Evolutionary conservation across 345 rosid genomes (phyloP).

Genomic region (Populus euphratica): DNA sequence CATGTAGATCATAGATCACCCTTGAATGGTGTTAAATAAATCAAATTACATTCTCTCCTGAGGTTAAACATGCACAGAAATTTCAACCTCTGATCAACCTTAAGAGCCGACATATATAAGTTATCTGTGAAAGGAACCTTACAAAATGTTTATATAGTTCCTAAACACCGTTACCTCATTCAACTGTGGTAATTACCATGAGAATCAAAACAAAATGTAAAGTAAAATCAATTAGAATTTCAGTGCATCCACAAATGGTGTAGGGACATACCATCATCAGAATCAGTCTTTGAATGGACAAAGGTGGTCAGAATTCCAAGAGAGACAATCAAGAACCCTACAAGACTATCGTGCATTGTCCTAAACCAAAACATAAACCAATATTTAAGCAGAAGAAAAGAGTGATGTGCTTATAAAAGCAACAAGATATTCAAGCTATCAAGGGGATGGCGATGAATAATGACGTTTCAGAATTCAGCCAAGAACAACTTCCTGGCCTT

Average conservation of each 20-base stretch:
- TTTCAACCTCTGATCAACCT: too few species aligned
- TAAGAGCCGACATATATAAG: too few species aligned
- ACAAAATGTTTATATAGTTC: too few species aligned
- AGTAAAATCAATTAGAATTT: too few species aligned
- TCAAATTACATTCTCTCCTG: too few species aligned
- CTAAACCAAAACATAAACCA: background rate
- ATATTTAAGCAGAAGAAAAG: background rate
- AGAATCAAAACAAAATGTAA: background rate
- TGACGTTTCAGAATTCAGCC: constrained; percentile 1
- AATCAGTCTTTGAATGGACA: constrained; percentile 52
- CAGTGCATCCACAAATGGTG: background rate
- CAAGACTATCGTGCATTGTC: constrained; percentile 19
- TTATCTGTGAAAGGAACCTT: too few species aligned
- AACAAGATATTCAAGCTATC: too few species aligned
- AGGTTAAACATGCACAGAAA: too few species aligned
- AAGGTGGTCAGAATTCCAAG: constrained; percentile 29
- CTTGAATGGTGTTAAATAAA: too few species aligned
- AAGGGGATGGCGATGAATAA: background rate
- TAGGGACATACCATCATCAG: constrained; percentile 43
- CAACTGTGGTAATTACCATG: background rate
- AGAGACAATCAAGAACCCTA: constrained; percentile 23
- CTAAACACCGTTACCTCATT: too few species aligned
- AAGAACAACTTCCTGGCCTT: background rate
- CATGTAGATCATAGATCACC: too few species aligned
- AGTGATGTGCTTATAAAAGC: background rate